These are phyloP conservation scores for Isatis lusitanica DNA, from an alignment of 441 rosid genomes.

Conservation along the genomic window DNA sequence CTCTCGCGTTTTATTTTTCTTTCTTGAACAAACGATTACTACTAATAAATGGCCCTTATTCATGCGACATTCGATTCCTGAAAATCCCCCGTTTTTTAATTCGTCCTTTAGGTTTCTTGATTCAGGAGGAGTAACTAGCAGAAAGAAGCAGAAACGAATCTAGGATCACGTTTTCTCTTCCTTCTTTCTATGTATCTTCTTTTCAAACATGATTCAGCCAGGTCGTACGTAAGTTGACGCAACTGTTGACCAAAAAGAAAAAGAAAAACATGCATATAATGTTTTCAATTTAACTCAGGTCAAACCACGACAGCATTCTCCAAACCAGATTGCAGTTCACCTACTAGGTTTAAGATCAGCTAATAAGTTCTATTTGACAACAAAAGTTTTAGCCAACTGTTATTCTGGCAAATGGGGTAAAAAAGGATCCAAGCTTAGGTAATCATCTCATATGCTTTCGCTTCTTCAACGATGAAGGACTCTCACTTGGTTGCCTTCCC, in stretches of 20 bases:
- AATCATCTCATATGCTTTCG: conserved; percentile 72
- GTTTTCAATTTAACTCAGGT: neutral
- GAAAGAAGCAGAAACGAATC: neutral
- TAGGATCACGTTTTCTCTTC: too few relatives aligned
- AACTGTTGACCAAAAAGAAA: neutral
- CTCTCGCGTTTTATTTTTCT: neutral
- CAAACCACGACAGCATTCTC: conserved; percentile 17
- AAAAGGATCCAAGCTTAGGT: conserved; percentile 35
- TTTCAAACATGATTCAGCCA: neutral
- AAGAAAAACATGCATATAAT: neutral
- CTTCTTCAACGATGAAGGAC: conserved; percentile 68
- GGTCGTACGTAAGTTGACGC: neutral
- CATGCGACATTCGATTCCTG: conserved; percentile 14
- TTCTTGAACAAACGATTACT: conserved; percentile 15
- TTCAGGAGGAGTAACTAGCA: neutral
- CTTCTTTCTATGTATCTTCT: neutral
- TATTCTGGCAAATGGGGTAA: neutral
- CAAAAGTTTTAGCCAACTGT: neutral
- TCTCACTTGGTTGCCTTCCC: conserved; percentile 76
- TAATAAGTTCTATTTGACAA: conserved; percentile 9
- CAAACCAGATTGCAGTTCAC: neutral
- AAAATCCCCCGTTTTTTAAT: neutral
- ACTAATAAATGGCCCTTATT: conserved; percentile 38
- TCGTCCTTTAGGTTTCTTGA: neutral
- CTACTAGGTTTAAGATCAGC: neutral